phyloP scores from a whole-genome alignment of 225 moss, liverwort and hornwort genomes.

The Bryoerythrophyllum caledonicum region DNA sequence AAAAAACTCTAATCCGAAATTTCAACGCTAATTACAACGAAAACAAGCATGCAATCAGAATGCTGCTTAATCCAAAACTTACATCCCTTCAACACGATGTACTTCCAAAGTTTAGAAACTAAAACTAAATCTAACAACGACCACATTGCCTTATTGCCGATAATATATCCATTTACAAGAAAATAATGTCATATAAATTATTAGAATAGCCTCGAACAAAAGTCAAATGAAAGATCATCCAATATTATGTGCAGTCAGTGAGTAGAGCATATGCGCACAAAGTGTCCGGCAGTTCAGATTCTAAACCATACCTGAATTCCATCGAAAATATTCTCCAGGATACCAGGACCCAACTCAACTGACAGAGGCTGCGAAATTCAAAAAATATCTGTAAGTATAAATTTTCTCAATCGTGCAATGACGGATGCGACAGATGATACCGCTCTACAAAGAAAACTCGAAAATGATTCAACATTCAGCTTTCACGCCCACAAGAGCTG shows the following conservation, averaged over 20 bases:
- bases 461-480: not conserved
- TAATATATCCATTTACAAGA: not conserved
- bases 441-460: not conserved
- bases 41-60: not conserved
- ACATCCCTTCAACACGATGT: not conserved
- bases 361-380: constrained; percentile 76
- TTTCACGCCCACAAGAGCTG: not conserved
- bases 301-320: constrained; percentile 74
- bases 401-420: not conserved
- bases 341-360: constrained; percentile 97
- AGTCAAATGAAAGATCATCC: not conserved
- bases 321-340: constrained; percentile 94
- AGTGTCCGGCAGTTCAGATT: not conserved
- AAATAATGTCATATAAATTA: not conserved
- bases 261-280: not conserved
- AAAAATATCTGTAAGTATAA: constrained; percentile 19
- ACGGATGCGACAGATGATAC: not conserved
- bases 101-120: not conserved
- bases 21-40: not conserved
- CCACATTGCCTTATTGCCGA: not conserved
- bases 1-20: not conserved
- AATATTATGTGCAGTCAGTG: not conserved
- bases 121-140: constrained; percentile 9
- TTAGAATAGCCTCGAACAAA: not conserved
- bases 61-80: not conserved